phyloP scores from a whole-genome alignment of 352 stramenopile genomes.

The Pythium aquatile region DNA sequence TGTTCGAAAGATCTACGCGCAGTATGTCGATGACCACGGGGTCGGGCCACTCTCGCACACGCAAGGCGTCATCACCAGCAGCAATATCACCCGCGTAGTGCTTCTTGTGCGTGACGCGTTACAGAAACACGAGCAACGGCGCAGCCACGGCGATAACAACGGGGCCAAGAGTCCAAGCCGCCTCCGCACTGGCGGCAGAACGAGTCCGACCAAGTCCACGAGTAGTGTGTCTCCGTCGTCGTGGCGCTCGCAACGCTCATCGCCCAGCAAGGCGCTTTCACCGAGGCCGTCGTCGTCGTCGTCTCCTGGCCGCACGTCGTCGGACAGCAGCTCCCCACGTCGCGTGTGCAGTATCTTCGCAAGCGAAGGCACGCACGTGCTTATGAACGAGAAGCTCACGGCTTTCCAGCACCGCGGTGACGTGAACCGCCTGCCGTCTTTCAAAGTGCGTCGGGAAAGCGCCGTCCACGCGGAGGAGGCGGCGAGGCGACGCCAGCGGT shows the following conservation, averaged over 20 bases:
- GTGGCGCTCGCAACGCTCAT: neutral
- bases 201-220: constrained; percentile 1
- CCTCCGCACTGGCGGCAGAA: neutral
- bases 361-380: constrained; percentile 44
- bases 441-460: constrained; percentile 44
- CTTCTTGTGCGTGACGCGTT: constrained; percentile 32
- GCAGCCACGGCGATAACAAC: constrained; percentile 8
- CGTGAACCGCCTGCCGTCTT: constrained; percentile 28
- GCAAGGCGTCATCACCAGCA: constrained; percentile 31
- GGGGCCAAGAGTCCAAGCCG: neutral
- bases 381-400: constrained; percentile 52
- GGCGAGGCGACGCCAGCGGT: constrained; percentile 32
- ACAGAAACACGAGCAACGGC: neutral
- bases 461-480: constrained; percentile 30
- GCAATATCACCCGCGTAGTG: constrained; percentile 41
- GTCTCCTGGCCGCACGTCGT: constrained; percentile 10
- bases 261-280: constrained; percentile 1
- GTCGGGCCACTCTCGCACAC: constrained; percentile 16
- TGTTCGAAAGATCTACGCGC: constrained; percentile 26
- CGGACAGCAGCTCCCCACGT: constrained; percentile 17
- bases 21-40: constrained; percentile 22
- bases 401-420: constrained; percentile 41
- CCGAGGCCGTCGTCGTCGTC: constrained; percentile 1
- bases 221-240: constrained; percentile 1
- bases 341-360: constrained; percentile 42